Evolutionary conservation across 176 grass and related monocot species (phyloP), one percentile per base, ranked within the genome.

Genomic region (Raddia distichophylla): DNA sequence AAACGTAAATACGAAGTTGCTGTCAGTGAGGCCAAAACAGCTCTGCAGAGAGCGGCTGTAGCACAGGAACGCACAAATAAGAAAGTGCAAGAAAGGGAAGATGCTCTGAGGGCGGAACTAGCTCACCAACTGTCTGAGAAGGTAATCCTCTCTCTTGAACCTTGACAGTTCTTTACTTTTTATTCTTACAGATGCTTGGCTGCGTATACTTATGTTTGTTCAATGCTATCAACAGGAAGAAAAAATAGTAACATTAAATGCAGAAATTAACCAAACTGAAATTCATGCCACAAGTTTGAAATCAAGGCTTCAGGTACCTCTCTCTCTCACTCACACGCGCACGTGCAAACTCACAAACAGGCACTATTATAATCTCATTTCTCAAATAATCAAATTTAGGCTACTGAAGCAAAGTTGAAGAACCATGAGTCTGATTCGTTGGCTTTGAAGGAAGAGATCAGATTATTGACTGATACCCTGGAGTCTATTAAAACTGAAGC

Each of bases 51-150:
- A 86, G 96, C 96, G 22, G 93, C 96, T 74, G 85, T 91, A 32
- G 96, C 93, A 79, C 96, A 99, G 54, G 96, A 99, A 84, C 90
- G 91, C 64, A 95, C 91, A 63, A 95, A 91, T 82, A 93, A 85
- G 89, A 95, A 95, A 58, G 96, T 89, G 54, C 96, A 95, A 84
- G 93, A 95, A 86, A 94, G 96, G 17, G 96, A 99, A 79, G 96
- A 99, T 77, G 73, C 73, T 43, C 75, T 95, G 80, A 91, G 96
- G 82, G 87, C 73, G 56, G 93, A 95, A 73, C 84, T 99, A 65
- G 89, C 91, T 84, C 81, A 90, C 67, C 93, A 95, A 49, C 69
- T 99, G 49, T 80, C 89, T n/a, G 86, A 86, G 54, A 99, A 95
- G 90, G 95, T 93, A 91, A 76, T 46, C 47, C 71, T 81, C 58